Base-by-base conservation (phyloP, 345 rosid species). In the Rubroshorea leprosula region DNA sequence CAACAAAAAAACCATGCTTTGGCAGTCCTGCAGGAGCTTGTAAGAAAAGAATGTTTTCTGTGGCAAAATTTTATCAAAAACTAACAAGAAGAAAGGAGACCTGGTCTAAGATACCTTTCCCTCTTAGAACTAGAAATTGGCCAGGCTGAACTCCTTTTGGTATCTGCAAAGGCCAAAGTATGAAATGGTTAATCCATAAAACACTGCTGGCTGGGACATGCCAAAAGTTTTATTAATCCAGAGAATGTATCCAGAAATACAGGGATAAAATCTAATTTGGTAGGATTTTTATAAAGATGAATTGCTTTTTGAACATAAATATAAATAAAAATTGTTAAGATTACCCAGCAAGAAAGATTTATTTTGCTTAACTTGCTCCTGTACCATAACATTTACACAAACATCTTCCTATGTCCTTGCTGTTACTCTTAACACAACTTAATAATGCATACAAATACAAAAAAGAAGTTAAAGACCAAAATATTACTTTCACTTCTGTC, bases 71-170 rank as follows among this genome's bases (percentile, higher is more conserved):
- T n/a, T 14, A 51, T 41, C 0, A 23, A 31, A 2, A 53, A 17
- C 38, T 54, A 61, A 61, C 52, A 25, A 8, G 11, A 19, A 62
- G 49, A 31, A 35, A 64, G 23, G 26, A 31, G 16, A 51, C 21
- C 25, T 44, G 45, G 70, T 60, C 27, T 49, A 20, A 51, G 35
- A 45, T 66, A 86, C 96, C 98, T 86, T 85, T 85, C 61, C 95
- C 90, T 79, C 90, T 84, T 63, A 90, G 75, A 55, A 76, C 72
- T 68, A 83, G 51, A 55, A 80, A 75, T 61, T 92, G 84, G 57
- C 93, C 98, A 63, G 76, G 96, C 67, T 89, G 96, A 73, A 76
- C 87, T 23, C 96, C 96, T 68, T 77, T 73, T 9, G 98, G 96
- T 79, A 89, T 84, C 98, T 92, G 83, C 64, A 58, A 72, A 20